Base-by-base conservation (phyloP, 768 basidiomycete genomes). In the Austroboletus eburneus region DNA sequence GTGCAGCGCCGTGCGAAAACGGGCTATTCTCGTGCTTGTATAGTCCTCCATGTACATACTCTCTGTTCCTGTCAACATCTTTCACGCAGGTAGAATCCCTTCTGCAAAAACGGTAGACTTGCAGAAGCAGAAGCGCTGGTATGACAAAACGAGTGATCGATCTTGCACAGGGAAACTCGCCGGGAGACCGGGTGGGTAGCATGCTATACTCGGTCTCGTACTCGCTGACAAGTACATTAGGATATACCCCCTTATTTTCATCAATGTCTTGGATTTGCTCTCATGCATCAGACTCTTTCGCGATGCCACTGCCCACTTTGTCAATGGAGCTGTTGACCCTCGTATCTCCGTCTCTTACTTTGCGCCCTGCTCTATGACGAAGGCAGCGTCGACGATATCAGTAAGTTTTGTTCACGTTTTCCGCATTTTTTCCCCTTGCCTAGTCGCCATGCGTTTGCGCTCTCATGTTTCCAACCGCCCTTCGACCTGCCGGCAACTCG, bases 251-350 rank as follows among this genome's bases (percentile, higher is more conserved):
- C 77, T 49, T 90, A 89, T 54, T 74, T 91, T 29, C 88, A 89
- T 61, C 87, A 91, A 55, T 80, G 81, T 27, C 78, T 94, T 44
- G 92, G 88, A 14, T 87, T 87, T 59, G 78, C 83, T 62, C 84
- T 84, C 55, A 75, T 94, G 59, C 63, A 72, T 24, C 87, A 90
- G 62, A 91, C 89, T 0, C 72, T 94, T 96, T 61, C 83, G 87
- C 50, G 85, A 90, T 47, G 91, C 92, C 1, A 85, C 84, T 16
- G 78, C 77, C 51, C 77, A 88, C 57, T 76, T 95, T 46, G 81
- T 86, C 57, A 75, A 80, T 44, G 91, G 90, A 29, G 79, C 84
- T 37, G 67, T 90, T 16, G 91, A 96, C 66, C 89, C 91, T 0
- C 79, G 91, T 13, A 62, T 93, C 3, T 74, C 92, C 32, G 71